These are phyloP conservation scores for Didymella pinodella DNA, from an alignment of 2,329 filamentous ascomycete genomes.

Conservation along the genomic window DNA sequence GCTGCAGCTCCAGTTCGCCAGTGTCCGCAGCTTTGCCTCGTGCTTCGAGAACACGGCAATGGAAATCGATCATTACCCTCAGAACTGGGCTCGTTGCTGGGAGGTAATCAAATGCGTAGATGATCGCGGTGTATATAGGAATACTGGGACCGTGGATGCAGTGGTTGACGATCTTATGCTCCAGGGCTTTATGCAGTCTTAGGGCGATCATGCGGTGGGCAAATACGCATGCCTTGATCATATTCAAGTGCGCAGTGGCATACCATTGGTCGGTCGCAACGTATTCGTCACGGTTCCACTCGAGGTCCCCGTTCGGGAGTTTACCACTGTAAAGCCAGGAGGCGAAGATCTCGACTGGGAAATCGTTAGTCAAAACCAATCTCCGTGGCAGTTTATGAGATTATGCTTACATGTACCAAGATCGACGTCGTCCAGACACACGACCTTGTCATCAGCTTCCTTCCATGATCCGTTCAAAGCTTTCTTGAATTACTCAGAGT, in stretches of 20 bases:
- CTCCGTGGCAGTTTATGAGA: too few relatives aligned
- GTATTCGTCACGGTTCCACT: neutral
- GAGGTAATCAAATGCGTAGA: neutral
- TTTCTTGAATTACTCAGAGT: constrained; percentile 9
- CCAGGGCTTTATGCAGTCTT: neutral
- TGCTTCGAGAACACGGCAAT: too few relatives aligned
- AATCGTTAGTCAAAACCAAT: too few relatives aligned
- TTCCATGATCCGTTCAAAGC: constrained; percentile 4
- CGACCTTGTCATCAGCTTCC: neutral
- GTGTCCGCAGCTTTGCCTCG: too few relatives aligned
- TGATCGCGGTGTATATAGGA: too few relatives aligned
- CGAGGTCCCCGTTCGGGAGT: neutral
- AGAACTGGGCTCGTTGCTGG: neutral
- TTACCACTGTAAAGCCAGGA: neutral
- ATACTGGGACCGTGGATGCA: too few relatives aligned
- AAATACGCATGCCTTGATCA: neutral
- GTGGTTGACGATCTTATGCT: too few relatives aligned
- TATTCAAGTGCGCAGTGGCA: neutral
- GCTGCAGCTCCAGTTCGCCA: too few relatives aligned
- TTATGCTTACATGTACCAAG: neutral
- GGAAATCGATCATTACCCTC: neutral
- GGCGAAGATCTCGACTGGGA: neutral
- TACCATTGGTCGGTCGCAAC: neutral
- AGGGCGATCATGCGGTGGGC: neutral
- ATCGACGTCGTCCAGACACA: neutral